phyloP scores from a whole-genome alignment of 2,329 filamentous ascomycete species.

The Mycosphaerella arachidis region DNA sequence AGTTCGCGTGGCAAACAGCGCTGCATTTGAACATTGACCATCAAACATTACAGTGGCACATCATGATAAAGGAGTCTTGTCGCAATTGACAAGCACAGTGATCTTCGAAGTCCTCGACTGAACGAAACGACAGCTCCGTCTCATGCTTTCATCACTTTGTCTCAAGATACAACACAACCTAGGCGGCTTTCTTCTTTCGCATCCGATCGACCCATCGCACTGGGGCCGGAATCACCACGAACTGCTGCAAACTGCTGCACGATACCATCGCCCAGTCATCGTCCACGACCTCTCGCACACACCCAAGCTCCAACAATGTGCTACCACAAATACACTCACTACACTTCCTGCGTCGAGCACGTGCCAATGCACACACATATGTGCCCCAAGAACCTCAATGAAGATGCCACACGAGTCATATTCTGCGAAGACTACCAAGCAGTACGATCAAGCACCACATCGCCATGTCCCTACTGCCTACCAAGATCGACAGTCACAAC shows the following conservation, averaged over 20 bases:
- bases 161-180: not conserved
- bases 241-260: constrained; percentile 1
- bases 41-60: constrained; percentile 11
- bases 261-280: not conserved
- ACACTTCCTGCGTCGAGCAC: constrained; percentile 24
- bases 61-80: not conserved
- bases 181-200: not conserved
- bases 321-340: constrained; percentile 34
- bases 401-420: constrained; percentile 28
- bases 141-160: not conserved
- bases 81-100: not conserved
- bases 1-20: constrained; percentile 7
- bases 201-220: not conserved
- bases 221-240: not conserved
- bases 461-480: constrained; percentile 23
- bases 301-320: constrained; percentile 22
- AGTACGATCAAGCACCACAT: constrained; percentile 13
- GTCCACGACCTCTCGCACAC: not conserved
- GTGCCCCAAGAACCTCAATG: constrained; percentile 28
- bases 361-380: constrained; percentile 31
- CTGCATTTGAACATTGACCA: not conserved
- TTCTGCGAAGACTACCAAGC: constrained; percentile 32
- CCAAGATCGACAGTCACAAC: constrained; percentile 8
- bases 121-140: too few relatives aligned
- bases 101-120: not conserved